These are phyloP conservation scores for Zygosaccharomyces lentus DNA, from an alignment of 805 yeast genomes.

Conservation along the genomic window DNA sequence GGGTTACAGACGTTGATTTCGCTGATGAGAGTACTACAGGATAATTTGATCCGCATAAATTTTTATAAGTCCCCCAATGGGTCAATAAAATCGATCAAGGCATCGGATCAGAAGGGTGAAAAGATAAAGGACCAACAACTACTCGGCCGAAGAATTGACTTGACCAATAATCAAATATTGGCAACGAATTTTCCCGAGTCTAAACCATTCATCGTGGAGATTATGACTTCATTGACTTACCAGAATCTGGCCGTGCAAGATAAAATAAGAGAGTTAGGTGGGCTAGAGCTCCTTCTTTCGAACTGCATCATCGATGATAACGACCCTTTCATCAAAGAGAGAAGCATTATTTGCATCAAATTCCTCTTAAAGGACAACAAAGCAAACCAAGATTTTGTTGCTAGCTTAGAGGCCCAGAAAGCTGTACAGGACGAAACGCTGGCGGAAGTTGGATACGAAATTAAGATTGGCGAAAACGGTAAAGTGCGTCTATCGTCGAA, in stretches of 20 bases:
- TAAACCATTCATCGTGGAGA: constrained; percentile 63
- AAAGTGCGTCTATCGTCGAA: constrained; percentile 49
- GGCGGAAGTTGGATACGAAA: constrained; percentile 73
- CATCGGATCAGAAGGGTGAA: constrained; percentile 22
- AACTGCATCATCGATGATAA: constrained; percentile 82
- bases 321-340: constrained; percentile 84
- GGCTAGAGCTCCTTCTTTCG: constrained; percentile 66
- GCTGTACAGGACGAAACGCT: constrained; percentile 55
- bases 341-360: constrained; percentile 74
- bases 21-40: constrained; percentile 33
- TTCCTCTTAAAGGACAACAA: constrained; percentile 60
- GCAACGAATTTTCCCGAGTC: constrained; percentile 54
- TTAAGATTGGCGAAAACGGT: constrained; percentile 62
- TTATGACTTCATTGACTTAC: constrained; percentile 54
- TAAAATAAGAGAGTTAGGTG: constrained; percentile 56
- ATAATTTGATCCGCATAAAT: constrained; percentile 33
- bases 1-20: constrained; percentile 35
- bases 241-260: constrained; percentile 61
- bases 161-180: constrained; percentile 17
- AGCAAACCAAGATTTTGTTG: constrained; percentile 72
- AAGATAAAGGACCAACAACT: constrained; percentile 32
- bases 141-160: constrained; percentile 25
- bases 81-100: constrained; percentile 20
- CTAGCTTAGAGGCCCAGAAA: constrained; percentile 68
- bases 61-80: constrained; percentile 26